phyloP scores from a whole-genome alignment of 805 yeast species.

The Teunomyces panamensis region DNA sequence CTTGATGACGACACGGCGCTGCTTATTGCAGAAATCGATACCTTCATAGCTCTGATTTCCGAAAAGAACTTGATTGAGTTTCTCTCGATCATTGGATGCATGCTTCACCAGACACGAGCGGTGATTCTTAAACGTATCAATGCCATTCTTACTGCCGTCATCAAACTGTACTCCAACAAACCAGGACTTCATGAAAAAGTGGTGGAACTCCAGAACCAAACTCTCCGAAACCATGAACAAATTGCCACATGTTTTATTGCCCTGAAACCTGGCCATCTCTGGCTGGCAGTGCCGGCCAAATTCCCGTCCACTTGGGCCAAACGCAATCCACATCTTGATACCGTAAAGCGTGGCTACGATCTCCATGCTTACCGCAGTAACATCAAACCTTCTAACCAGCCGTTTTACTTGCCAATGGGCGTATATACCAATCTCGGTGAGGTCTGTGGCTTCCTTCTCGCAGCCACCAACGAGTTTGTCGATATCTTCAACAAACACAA shows the following conservation, averaged over 20 bases:
- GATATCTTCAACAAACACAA: constrained; percentile 18
- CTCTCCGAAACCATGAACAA: constrained; percentile 21
- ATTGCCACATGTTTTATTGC: constrained; percentile 23
- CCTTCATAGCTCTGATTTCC: constrained; percentile 5
- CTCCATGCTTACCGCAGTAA: constrained; percentile 9
- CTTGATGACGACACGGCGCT: constrained; percentile 27
- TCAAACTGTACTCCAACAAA: constrained; percentile 19
- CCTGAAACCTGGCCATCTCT: constrained; percentile 24
- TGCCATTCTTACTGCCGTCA: constrained; percentile 19
- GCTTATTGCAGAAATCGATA: constrained; percentile 15
- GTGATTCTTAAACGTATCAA: constrained; percentile 31
- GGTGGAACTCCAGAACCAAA: constrained; percentile 25
- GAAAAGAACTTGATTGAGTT: constrained; percentile 15
- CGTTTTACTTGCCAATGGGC: constrained; percentile 38
- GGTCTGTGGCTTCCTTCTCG: constrained; percentile 27
- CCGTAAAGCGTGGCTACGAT: constrained; percentile 7
- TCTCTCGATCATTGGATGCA: constrained; percentile 21
- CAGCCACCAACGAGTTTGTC: constrained; percentile 30
- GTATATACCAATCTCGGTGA: constrained; percentile 33
- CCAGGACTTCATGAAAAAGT: constrained; percentile 19
- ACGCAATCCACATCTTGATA: constrained; percentile 13
- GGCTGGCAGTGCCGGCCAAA: constrained; percentile 24
- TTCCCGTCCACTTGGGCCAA: constrained; percentile 32
- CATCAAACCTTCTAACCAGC: constrained; percentile 22
- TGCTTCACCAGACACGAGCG: constrained; percentile 28